A percentile compares a stretch with the other conserved stretches of the same genome.
These are phyloP conservation scores for Chenopodium suecicum DNA, from an alignment of 148 eudicot species.

Conservation along the genomic window DNA sequence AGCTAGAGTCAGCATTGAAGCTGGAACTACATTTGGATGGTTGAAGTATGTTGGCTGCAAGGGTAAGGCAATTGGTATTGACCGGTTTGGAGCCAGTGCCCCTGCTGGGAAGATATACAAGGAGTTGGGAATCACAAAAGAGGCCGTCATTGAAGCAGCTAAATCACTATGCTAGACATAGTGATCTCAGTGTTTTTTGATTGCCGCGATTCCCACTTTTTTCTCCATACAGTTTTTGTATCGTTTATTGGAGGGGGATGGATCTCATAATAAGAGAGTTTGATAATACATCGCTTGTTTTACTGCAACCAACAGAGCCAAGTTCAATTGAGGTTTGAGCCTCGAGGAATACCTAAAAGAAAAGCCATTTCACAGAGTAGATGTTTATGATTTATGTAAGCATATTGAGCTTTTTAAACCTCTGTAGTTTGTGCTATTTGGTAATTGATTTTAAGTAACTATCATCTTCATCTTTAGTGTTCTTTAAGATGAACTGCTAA, in stretches of 20 bases:
- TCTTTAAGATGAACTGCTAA: background rate
- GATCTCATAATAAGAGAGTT: constrained; percentile 20
- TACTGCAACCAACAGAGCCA: constrained; percentile 4
- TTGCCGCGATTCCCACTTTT: constrained; percentile 1
- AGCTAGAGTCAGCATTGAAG: constrained; percentile 93
- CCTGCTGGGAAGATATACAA: constrained; percentile 89
- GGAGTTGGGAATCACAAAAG: constrained; percentile 88
- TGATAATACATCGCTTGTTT: background rate
- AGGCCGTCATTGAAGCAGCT: constrained; percentile 90
- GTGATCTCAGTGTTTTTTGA: background rate
- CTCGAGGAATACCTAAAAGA: background rate
- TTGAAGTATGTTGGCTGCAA: constrained; percentile 54
- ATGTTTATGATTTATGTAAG: constrained; percentile 14
- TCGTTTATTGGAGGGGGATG: constrained; percentile 1
- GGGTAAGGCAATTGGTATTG: constrained; percentile 94
- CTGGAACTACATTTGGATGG: constrained; percentile 97
- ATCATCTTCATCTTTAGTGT: background rate
- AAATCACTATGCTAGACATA: constrained; percentile 49
- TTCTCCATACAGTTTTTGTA: constrained; percentile 7
- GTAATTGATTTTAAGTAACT: background rate
- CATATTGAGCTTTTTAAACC: constrained; percentile 13
- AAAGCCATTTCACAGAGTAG: background rate
- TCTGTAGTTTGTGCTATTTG: constrained; percentile 4
- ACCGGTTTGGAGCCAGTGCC: constrained; percentile 90
- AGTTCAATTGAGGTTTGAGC: constrained; percentile 13